Evolutionary conservation across 2,329 filamentous ascomycete genomes (phyloP), one percentile per base, ranked within the genome.

Genomic region (Calonectria honghensis): DNA sequence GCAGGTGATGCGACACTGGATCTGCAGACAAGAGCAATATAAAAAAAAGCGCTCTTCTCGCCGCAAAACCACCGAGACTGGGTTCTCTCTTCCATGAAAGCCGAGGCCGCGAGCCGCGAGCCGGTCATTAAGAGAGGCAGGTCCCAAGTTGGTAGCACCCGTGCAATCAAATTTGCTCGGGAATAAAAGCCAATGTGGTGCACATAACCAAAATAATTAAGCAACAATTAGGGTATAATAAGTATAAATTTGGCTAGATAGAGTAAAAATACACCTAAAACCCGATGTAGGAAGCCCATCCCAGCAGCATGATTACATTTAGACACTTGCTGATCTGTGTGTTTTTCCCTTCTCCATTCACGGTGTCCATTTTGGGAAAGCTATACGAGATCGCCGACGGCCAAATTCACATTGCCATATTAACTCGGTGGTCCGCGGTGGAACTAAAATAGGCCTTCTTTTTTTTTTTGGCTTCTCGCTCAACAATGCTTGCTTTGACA

Each of bases 321-420:
- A 45, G 41, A 48, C 78, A 72, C 45, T 13, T n/a, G 27, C 35
- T 74, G 75, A 77, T 73, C 75, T 70, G 75, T 78, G 78, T 70
- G 32, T 32, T 32, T 10, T 35, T 35, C 32, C 11, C 9, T 69
- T 59, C 27, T 52, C 67, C 31, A 27, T 52, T 52, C 51, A 41
- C 24, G 6, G 39, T 64, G 39, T 45, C 61, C 72, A 54, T 63
- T 74, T 75, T 70, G 24, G 68, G 73, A 37, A 64, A 61, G 31
- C 20, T 51, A 77, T 77, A 74, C 73, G 73, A 76, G 68, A 64
- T 48, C 61, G 24, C 37, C 14, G 13, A n/a, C 57, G 61, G 16
- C 61, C 59, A 39, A 16, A 31, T 64, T 48, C 61, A 29, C 20
- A 64, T 48, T 39, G 24, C 41, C 61, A 48, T 48, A 32, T 70